A percentile compares a stretch with the other conserved stretches of the same genome.
Conservation (phyloP, 768 basidiomycete species). For the Pholiota microspora region DNA sequence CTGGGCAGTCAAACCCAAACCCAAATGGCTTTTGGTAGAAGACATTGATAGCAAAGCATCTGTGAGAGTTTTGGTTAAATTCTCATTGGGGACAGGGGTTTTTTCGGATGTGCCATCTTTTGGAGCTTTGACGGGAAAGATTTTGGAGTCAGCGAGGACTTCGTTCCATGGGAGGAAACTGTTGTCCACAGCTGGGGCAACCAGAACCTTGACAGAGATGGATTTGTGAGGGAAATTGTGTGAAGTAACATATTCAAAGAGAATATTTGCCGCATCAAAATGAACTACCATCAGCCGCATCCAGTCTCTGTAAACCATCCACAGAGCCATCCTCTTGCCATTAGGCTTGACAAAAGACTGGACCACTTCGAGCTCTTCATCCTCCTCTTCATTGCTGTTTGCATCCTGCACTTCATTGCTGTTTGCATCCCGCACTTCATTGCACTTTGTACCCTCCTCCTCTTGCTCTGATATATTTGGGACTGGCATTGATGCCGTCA, state of each 20-base stretch:
- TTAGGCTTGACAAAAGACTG: background rate
- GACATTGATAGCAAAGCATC: background rate
- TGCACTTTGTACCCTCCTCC: background rate
- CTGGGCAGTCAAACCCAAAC: background rate
- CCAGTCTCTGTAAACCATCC: background rate
- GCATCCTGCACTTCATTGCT: too few relatives aligned
- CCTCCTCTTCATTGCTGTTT: too few relatives aligned
- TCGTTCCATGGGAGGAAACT: background rate
- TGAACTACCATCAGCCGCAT: background rate
- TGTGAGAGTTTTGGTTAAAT: background rate
- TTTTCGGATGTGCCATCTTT: background rate
- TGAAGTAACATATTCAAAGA: background rate
- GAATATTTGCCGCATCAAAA: background rate
- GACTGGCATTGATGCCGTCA: background rate
- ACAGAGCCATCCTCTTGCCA: background rate
- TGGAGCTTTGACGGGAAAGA: background rate
- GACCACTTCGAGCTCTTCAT: background rate
- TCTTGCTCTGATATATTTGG: background rate
- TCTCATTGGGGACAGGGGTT: background rate
- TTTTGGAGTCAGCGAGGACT: background rate
- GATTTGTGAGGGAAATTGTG: background rate
- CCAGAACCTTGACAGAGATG: background rate
- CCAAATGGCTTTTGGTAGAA: background rate
- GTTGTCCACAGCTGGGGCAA: background rate
- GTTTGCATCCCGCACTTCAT: too few relatives aligned